Base-by-base conservation (phyloP, 768 basidiomycete species). In the Cyclocybe aegerita region DNA sequence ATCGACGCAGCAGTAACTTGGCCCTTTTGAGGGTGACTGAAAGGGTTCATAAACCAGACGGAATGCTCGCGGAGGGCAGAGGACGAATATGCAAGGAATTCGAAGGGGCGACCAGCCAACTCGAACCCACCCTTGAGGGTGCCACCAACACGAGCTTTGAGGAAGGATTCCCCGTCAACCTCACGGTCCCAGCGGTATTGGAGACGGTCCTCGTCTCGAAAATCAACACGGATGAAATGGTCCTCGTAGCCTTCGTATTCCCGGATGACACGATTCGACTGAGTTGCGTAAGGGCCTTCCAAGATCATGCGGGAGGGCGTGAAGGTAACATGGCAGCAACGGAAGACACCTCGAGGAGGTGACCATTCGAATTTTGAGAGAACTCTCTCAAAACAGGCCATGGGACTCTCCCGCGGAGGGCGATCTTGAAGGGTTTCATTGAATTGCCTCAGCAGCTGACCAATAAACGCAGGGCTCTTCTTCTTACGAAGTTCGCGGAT, bases 201-300 rank as follows among this genome's bases (percentile, higher is more conserved):
- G n/a, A 88, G 73, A 32, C 76, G 75, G 57, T 93, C 88, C 68
- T 95, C 92, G 49, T 93, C 92, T 4, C 86, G 80, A 59, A 94
- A 91, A 57, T 89, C 84, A 17, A 93, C 90, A 8, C 93, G 83
- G 30, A 95, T 62, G 62, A 95, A 95, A 57, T 81, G 71, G 30
- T 88, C 80, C 40, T 84, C 74, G 50, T 77, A 79, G 0, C 75
- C 76, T 41, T 69, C 62, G 49, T 84, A 93, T 46, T 74, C 68
- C 1, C 92, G 83, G 52, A 95, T 85, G 45, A 93, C 80, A 0
- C 88, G 80, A 53, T 95, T 95, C 4, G 89, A 88, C 57, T 92
- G 86, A 17, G 80, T 79, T 0, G 82, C 62, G 50, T 82, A 86
- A 1, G 91, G 91, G 0, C 91, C 91, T 68, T 91, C 89, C 7